Conservation (phyloP, 2,329 filamentous ascomycete species). For the Bertia moriformis region DNA sequence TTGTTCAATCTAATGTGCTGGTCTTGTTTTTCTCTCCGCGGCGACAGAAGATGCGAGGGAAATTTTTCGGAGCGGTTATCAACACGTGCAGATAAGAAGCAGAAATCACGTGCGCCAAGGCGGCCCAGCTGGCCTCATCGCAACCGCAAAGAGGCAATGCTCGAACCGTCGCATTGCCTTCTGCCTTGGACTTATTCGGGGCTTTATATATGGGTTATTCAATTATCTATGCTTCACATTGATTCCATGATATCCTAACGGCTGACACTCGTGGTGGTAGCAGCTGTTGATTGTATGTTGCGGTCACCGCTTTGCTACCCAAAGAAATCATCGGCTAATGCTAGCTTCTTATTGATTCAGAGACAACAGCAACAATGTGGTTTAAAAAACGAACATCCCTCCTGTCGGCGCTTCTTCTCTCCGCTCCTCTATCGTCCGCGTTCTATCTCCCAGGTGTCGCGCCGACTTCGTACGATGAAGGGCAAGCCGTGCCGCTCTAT, state of each 20-base stretch:
- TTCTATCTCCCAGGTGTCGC: slow-evolving; percentile 96
- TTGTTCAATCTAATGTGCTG: too few relatives aligned
- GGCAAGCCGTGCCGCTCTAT: slow-evolving; percentile 69
- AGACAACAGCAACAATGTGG: slow-evolving; percentile 17
- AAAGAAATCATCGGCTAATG: too few relatives aligned
- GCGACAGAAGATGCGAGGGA: not conserved
- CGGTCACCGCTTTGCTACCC: too few relatives aligned
- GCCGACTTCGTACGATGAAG: slow-evolving; percentile 75
- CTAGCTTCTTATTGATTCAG: too few relatives aligned
- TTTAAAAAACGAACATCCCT: slow-evolving; percentile 15
- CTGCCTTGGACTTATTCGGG: too few relatives aligned
- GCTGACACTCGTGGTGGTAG: too few relatives aligned
- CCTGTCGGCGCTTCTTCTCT: slow-evolving; percentile 32
- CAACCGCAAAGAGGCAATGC: slow-evolving; percentile 32
- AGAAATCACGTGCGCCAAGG: slow-evolving; percentile 53
- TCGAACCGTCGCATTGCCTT: slow-evolving; percentile 27
- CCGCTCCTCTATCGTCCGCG: slow-evolving; percentile 42
- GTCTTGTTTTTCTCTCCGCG: not conserved
- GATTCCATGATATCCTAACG: too few relatives aligned
- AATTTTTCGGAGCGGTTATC: not conserved
- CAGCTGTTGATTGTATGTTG: too few relatives aligned
- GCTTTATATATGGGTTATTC: too few relatives aligned
- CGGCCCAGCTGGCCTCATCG: slow-evolving; percentile 39
- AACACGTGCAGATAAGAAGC: slow-evolving; percentile 16
- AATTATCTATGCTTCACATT: too few relatives aligned